Percentiles rank a stretch among this genome's conserved stretches.
Evolutionary conservation across 2,329 filamentous ascomycete species (phyloP).

Genomic region (Ascochyta koolunga): DNA sequence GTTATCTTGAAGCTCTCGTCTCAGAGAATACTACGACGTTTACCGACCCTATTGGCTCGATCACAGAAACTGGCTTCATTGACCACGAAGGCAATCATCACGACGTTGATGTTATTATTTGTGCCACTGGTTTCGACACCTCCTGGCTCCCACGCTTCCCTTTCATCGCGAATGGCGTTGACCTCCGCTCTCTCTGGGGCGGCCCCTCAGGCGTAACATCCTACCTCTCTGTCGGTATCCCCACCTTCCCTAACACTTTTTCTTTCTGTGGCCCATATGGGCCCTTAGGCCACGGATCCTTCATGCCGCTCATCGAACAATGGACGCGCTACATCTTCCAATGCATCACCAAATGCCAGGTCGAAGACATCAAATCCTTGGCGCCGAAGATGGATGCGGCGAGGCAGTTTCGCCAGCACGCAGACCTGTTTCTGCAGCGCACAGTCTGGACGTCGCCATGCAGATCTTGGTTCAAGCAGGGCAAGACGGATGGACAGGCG

Average conservation of each 20-base stretch:
- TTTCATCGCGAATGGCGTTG: slow-evolving; percentile 33
- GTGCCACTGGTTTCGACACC: slow-evolving; percentile 52
- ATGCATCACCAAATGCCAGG: slow-evolving; percentile 30
- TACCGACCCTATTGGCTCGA: slow-evolving; percentile 24
- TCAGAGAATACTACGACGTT: slow-evolving; percentile 27
- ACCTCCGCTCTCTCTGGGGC: slow-evolving; percentile 48
- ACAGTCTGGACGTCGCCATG: slow-evolving; percentile 35
- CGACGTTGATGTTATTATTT: slow-evolving; percentile 51
- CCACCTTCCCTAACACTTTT: slow-evolving; percentile 54
- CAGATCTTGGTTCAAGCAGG: slow-evolving; percentile 34
- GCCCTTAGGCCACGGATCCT: slow-evolving; percentile 27
- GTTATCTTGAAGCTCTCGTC: slow-evolving; percentile 30
- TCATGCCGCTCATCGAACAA: slow-evolving; percentile 34
- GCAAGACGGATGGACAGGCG: slow-evolving; percentile 27
- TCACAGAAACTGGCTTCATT: slow-evolving; percentile 30
- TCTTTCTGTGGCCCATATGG: slow-evolving; percentile 48
- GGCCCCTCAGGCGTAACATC: slow-evolving; percentile 43
- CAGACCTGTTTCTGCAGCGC: slow-evolving; percentile 31
- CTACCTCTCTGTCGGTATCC: slow-evolving; percentile 52
- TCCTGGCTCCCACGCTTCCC: slow-evolving; percentile 36
- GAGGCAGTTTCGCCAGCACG: slow-evolving; percentile 28
- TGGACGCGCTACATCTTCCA: slow-evolving; percentile 33
- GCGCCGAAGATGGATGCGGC: slow-evolving; percentile 21
- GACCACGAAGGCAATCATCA: slow-evolving; percentile 25
- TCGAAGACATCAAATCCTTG: slow-evolving; percentile 31